Conservation (phyloP, 129 eudicot genomes). For the Mikania micrantha region DNA sequence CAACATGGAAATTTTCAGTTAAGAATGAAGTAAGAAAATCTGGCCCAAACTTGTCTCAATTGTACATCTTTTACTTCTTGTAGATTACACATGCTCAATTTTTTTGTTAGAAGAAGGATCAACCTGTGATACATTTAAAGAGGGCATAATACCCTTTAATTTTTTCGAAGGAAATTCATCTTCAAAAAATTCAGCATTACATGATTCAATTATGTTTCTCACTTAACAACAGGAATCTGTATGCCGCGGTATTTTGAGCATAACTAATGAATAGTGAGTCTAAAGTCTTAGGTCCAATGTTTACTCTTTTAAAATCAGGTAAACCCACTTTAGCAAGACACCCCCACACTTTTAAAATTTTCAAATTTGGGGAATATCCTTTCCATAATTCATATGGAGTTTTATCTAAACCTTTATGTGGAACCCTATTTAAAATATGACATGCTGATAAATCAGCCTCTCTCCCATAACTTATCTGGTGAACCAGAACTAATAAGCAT, state of each 20-base stretch:
- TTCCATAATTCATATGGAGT: neutral
- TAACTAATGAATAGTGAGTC: neutral
- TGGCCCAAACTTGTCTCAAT: neutral
- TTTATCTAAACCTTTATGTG: neutral
- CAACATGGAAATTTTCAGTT: no score
- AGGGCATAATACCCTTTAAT: neutral
- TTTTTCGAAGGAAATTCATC: neutral
- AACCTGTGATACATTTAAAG: no score
- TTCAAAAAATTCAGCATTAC: neutral
- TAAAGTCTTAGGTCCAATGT: neutral
- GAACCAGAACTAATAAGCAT: neutral
- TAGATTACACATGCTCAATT: neutral
- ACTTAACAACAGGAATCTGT: neutral
- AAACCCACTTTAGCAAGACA: neutral
- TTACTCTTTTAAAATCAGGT: neutral
- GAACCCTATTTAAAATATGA: neutral
- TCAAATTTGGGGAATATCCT: neutral
- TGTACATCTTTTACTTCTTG: neutral
- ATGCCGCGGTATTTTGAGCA: neutral
- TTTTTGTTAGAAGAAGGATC: neutral
- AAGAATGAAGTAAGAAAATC: no score
- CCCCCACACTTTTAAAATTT: neutral
- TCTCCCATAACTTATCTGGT: neutral
- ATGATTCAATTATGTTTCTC: neutral
- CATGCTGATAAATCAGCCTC: neutral